Conservation (phyloP, 73 alveolate species). For the Stentor roeselii region DNA sequence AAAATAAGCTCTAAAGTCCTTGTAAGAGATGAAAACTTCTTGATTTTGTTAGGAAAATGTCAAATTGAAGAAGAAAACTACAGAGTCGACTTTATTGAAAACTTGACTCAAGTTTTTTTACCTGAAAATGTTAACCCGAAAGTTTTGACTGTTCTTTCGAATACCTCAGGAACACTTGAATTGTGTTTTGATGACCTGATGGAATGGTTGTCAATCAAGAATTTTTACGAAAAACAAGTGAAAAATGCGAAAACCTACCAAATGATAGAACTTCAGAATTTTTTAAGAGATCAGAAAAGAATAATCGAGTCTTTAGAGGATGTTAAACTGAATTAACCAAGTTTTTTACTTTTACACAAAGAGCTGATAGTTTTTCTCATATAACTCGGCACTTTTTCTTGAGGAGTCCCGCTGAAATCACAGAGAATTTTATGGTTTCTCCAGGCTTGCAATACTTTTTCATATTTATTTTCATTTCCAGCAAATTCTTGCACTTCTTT, state of each 20-base stretch:
- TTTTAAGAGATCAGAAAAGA: not conserved
- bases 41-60: too few relatives aligned
- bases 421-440: not conserved
- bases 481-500: too few relatives aligned
- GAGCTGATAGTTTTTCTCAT: not conserved
- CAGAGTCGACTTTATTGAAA: not conserved
- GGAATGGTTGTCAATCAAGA: not conserved
- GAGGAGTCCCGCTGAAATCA: not conserved
- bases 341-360: not conserved
- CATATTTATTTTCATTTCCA: not conserved
- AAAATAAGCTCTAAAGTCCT: not conserved
- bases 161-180: not conserved
- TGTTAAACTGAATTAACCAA: not conserved
- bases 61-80: not conserved
- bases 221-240: not conserved
- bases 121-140: not conserved
- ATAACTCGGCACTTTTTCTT: not conserved
- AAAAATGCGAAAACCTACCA: not conserved
- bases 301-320: too few relatives aligned
- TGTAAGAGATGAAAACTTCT: not conserved
- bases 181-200: not conserved
- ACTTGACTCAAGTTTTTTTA: not conserved
- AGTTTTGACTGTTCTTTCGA: not conserved
- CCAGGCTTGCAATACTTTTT: not conserved
- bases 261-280: not conserved